Evolutionary conservation across 495 filamentous ascomycete species (phyloP), one percentile per base, ranked within the genome.

Genomic region (Hypoxylon fragiforme): DNA sequence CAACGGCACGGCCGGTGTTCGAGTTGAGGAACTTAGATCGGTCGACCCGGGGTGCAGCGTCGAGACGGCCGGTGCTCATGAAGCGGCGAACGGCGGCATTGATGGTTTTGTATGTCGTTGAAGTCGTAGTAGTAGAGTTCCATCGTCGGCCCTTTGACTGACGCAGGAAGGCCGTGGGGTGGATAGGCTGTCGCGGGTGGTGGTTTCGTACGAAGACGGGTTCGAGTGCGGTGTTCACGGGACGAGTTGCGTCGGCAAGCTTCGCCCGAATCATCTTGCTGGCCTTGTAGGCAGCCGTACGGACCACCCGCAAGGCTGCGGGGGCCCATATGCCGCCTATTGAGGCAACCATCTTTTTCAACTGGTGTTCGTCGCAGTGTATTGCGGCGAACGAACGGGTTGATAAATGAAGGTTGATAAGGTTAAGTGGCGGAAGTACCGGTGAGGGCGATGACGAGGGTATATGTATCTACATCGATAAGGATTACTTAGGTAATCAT

Each of bases 101-200:
- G 53, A 87, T 70, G 21, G 83, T 79, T 64, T 79, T 80, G 61
- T 65, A 62, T 13, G 78, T 70, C 15, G 52, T 19, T 14, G 43
- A 39, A 6, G 87, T 90, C 31, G 85, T n/a, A n/a, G n/a, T 9
- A 9, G 24, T 28, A 28, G 24, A 87, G 73, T 85, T 89, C 78
- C 87, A 89, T 62, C 87, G 78, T 38, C 76, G 75, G 52, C 78
- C 82, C 61, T 88, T 88, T 54, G 80, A 77, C 66, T 90, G 87
- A 45, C 85, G 85, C 44, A 94, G 82, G 36, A 81, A 78, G 6
- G 89, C 90, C 18, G 76, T 73, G 3, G 82, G 87, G 64, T 88
- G 85, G 62, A 92, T 74, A 15, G 90, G 87, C 51, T 92, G 89
- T 48, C 81, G 77, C 13, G 81, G 73, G 41, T 50, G 54, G 7